Evolutionary conservation across 2,329 filamentous ascomycete genomes (phyloP).

Genomic region (Botrytis tulipae): DNA sequence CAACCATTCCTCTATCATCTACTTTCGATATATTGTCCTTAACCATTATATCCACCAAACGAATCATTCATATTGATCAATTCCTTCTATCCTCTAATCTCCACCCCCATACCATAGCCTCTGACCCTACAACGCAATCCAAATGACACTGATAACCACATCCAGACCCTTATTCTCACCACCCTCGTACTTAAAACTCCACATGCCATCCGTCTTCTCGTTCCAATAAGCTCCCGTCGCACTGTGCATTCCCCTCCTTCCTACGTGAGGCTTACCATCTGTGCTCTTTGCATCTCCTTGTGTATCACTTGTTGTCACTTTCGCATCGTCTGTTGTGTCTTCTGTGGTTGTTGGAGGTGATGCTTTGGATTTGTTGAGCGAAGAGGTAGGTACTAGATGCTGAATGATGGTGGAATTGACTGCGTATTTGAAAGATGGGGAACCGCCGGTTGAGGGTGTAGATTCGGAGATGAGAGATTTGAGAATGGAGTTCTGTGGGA

Average conservation of each 20-base stretch:
- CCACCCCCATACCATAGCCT: background rate
- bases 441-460: constrained; percentile 51
- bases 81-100: background rate
- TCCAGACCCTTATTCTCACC: constrained; percentile 66
- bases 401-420: constrained; percentile 99
- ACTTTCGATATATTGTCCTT: background rate
- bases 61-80: background rate
- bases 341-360: constrained; percentile 38
- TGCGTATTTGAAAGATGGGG: constrained; percentile 82
- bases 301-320: constrained; percentile 54
- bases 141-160: constrained; percentile 71
- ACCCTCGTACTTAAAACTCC: constrained; percentile 81
- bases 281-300: constrained; percentile 49
- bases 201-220: constrained; percentile 86
- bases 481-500: constrained; percentile 67
- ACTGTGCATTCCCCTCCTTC: constrained; percentile 86
- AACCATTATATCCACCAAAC: background rate
- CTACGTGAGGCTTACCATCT: constrained; percentile 68
- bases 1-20: background rate
- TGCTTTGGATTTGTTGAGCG: constrained; percentile 57
- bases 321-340: constrained; percentile 43
- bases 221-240: constrained; percentile 87
- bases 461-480: constrained; percentile 75
- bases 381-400: constrained; percentile 71
- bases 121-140: constrained; percentile 50